Conservation (phyloP, 768 basidiomycete species). For the Kwoniella botswanensis region DNA sequence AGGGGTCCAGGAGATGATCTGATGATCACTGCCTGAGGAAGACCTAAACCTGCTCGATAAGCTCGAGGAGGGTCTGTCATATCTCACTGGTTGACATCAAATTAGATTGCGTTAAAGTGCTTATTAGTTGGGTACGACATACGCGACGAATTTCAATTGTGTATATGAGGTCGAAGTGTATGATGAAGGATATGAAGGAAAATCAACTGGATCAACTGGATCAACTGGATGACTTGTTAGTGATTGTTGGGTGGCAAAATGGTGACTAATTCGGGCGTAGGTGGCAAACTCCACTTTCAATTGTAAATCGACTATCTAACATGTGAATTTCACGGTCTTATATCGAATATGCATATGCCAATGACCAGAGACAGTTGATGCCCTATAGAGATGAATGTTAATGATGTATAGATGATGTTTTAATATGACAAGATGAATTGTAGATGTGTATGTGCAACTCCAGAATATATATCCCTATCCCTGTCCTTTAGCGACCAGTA, state of each 20-base stretch:
- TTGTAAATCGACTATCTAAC: too few species aligned
- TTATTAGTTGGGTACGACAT: background rate
- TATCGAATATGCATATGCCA: background rate
- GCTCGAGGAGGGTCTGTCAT: conserved; percentile 15
- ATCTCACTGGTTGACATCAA: background rate
- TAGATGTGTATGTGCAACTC: background rate
- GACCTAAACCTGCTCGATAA: conserved; percentile 40
- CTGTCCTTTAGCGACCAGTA: conserved; percentile 36
- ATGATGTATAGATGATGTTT: conserved; percentile 3
- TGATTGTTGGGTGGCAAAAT: background rate
- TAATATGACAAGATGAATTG: conserved; percentile 21
- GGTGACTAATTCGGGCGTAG: background rate
- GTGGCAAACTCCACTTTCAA: too few species aligned
- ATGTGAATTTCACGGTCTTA: too few species aligned
- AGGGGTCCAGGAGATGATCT: conserved; percentile 17
- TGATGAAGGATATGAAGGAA: background rate
- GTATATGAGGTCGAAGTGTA: background rate
- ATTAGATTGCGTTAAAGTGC: background rate
- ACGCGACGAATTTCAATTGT: background rate
- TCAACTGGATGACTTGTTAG: background rate
- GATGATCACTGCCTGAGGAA: conserved; percentile 43
- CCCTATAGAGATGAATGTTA: background rate
- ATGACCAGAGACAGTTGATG: conserved; percentile 13
- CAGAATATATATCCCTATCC: background rate
- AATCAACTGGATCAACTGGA: background rate